Base-by-base conservation (phyloP, 2,329 filamentous ascomycete species). In the Stenocarpella maydis region DNA sequence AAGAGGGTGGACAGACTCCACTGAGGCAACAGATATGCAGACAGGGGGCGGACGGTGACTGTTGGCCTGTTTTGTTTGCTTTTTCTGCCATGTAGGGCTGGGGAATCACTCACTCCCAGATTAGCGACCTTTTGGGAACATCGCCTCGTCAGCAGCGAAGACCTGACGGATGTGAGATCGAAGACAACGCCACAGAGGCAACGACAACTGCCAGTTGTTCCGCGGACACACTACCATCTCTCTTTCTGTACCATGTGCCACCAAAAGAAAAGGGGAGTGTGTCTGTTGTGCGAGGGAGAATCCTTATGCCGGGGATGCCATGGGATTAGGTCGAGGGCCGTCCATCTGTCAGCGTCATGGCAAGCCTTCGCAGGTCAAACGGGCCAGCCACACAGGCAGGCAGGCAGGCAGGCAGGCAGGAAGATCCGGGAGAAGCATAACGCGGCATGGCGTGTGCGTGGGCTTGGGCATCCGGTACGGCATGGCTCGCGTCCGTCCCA, bases 31-130 rank as follows among this genome's bases (percentile, higher is more conserved):
- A 67, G 64, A 49, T 52, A 58, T 54, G 64, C 50, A 28, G 58
- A 63, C 58, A 49, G 58, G 54, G 55, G 58, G 43, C 39, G n/a
- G 49, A 28, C 31, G 8, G 41, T 39, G 64, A 39, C 64, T 67
- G 64, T 67, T 67, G 64, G 64, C n/a, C n/a, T 19, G 39, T 17
- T 43, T 34, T 34, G 26, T 58, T 67, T 58, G 52, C 52, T 67
- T 67, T 67, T 67, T 28, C 64, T 55, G 52, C 41, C 52, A 55
- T 47, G 52, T 67, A 67, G 64, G 64, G 64, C 64, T 67, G 64
- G 58, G 58, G 58, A 49, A 63, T 37, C 58, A 63, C 58, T 43
- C 58, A 37, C 64, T 47, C 50, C 17, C 64, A 67, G 64, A 67
- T 67, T 67, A 67, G 64, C 64, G 64, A 67, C 52, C 64, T 21